Base-by-base conservation (phyloP, 2,329 filamentous ascomycete species). In the Cladophialophora chaetospira region DNA sequence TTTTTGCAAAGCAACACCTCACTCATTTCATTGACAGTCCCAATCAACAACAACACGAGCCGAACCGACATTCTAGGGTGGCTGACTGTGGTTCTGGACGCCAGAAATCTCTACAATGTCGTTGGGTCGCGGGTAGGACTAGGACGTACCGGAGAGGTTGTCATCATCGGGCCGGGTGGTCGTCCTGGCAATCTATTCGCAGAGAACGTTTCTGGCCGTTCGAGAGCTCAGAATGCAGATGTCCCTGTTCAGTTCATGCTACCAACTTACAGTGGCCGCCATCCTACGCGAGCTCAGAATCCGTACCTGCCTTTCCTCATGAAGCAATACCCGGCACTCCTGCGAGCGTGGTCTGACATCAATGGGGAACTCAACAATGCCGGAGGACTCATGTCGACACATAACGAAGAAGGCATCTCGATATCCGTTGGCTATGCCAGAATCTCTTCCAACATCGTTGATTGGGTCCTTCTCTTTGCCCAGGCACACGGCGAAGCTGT, bases 381-480 rank as follows among this genome's bases (percentile, higher is more conserved):
- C 21, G 50, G 4, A 87, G 86, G 15, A 84, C 17, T 60, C 11
- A 54, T 95, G n/a, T 82, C 83, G 3, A 88, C 89, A 0, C 78
- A 71, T 5, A 95, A 96, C 63, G 91, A 96, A 65, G 78, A 89
- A 61, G 81, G 81, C 0, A 70, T 80, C 5, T 69, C 73, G 2
- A 89, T 96, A 1, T 87, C 90, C 6, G 86, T 93, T 13, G 91
- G 91, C 21, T 92, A 85, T 66, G 88, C 89, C 6, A 78, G 88
- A 11, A 85, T 88, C 0, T 79, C 82, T 50, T 89, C 81, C 6
- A 69, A 74, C 0, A 73, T 95, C 46, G 89, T 89, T 8, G 83
- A 92, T 66, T 96, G 92, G 91, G 85, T 89, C 4, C 75, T 96
- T 2, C 66, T 96, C 3, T 82, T 96, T 1, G 91, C 96, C 69